These are phyloP conservation scores for Pulicaria dysenterica DNA, from an alignment of 129 eudicot species.

Conservation along the genomic window DNA sequence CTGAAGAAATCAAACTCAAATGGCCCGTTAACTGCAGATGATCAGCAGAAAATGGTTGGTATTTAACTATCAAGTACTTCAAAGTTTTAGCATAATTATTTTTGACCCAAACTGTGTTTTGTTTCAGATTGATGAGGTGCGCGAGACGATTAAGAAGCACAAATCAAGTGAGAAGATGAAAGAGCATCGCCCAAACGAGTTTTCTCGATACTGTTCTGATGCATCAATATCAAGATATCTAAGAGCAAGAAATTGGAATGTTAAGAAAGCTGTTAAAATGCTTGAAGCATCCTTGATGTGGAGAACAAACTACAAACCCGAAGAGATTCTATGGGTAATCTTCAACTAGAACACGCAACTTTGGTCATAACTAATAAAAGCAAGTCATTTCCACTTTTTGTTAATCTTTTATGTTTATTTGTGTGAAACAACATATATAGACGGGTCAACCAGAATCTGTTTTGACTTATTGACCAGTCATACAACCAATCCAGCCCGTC, in stretches of 20 bases:
- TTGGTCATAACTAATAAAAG: neutral
- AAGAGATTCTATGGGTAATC: conserved; percentile 76
- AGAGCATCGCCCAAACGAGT: conserved; percentile 44
- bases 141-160: conserved; percentile 46
- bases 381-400: neutral
- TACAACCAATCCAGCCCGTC: too few relatives aligned
- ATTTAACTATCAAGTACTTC: neutral
- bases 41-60: conserved; percentile 43
- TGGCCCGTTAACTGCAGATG: conserved; percentile 34
- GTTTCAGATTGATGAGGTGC: conserved; percentile 48
- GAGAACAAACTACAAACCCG: conserved; percentile 75
- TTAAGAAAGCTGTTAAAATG: conserved; percentile 78
- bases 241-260: conserved; percentile 78
- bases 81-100: neutral
- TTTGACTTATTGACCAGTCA: too few relatives aligned
- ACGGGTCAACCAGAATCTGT: too few relatives aligned
- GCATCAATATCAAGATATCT: conserved; percentile 62
- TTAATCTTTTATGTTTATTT: neutral
- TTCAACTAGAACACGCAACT: neutral
- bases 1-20: conserved; percentile 32
- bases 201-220: conserved; percentile 57
- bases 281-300: conserved; percentile 67
- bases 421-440: too few relatives aligned
- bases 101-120: neutral
- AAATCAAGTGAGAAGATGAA: conserved; percentile 46